These are phyloP conservation scores for Vigna reflexopilosa DNA, from an alignment of 306 rosid species.

Conservation along the genomic window DNA sequence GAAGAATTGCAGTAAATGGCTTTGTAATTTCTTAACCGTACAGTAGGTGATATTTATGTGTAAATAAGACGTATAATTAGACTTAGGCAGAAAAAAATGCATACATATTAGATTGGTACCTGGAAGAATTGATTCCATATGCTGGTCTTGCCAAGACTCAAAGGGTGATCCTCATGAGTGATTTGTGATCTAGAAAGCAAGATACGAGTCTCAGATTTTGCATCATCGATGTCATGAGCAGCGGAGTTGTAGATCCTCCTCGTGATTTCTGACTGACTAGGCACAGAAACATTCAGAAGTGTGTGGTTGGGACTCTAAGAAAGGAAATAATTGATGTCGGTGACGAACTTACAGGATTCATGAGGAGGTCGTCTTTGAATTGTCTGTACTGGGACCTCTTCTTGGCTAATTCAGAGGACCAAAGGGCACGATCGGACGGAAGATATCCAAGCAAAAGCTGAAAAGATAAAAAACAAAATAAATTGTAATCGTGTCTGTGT, in stretches of 20 bases:
- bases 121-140: conserved; percentile 96
- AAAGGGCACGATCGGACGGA: conserved; percentile 79
- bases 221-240: conserved; percentile 60
- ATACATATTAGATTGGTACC: conserved; percentile 50
- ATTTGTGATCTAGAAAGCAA: conserved; percentile 85
- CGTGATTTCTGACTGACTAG: conserved; percentile 98
- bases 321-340: conserved; percentile 6
- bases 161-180: conserved; percentile 89
- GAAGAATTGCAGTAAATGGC: not conserved
- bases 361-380: conserved; percentile 84
- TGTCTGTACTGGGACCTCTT: conserved; percentile 93
- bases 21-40: not conserved
- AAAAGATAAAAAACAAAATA: not conserved
- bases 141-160: conserved; percentile 95
- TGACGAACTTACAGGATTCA: conserved; percentile 87
- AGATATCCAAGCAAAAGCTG: conserved; percentile 91
- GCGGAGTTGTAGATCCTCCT: conserved; percentile 68
- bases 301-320: conserved; percentile 29
- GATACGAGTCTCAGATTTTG: conserved; percentile 57
- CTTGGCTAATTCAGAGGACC: conserved; percentile 83
- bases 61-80: too few relatives aligned
- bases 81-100: not conserved
- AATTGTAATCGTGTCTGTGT: not conserved
- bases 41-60: not conserved
- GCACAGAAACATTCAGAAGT: conserved; percentile 75